Percentiles rank a stretch among this genome's conserved stretches.
phyloP scores from a whole-genome alignment of 2,329 filamentous ascomycete species.

The Aspergillus japonicus region DNA sequence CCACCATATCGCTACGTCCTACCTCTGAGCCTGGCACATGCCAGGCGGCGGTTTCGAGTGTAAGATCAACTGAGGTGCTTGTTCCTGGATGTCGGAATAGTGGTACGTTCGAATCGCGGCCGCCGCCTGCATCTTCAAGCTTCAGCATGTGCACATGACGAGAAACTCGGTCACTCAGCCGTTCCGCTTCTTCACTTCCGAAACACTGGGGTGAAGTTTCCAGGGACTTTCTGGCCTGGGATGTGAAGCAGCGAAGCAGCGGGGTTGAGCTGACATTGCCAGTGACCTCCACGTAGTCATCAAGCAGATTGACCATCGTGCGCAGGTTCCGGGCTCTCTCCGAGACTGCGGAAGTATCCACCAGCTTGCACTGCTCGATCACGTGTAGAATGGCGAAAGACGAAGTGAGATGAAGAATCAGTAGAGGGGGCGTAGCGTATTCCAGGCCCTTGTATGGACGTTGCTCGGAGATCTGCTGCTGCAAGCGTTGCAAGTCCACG shows the following conservation, averaged over 20 bases:
- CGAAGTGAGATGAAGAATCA: conserved; percentile 17
- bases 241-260: conserved; percentile 15
- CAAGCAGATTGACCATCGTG: conserved; percentile 6
- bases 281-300: conserved; percentile 15
- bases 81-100: too few relatives aligned
- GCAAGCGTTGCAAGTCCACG: background rate
- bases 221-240: conserved; percentile 13
- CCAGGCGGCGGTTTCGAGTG: too few relatives aligned
- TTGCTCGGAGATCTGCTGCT: background rate
- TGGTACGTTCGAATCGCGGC: too few relatives aligned
- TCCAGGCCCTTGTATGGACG: conserved; percentile 3
- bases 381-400: conserved; percentile 14
- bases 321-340: background rate
- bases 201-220: background rate
- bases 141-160: too few relatives aligned
- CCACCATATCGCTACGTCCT: too few relatives aligned
- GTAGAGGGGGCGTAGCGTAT: conserved; percentile 12
- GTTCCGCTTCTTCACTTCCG: background rate
- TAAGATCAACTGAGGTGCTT: too few relatives aligned
- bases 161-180: background rate
- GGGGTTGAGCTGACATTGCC: conserved; percentile 11
- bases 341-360: background rate
- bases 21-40: too few relatives aligned
- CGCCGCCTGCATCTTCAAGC: too few relatives aligned
- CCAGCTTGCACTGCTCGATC: background rate